phyloP scores from a whole-genome alignment of 371 early-diverging fungal species.

The Haplosporangium sp. region DNA sequence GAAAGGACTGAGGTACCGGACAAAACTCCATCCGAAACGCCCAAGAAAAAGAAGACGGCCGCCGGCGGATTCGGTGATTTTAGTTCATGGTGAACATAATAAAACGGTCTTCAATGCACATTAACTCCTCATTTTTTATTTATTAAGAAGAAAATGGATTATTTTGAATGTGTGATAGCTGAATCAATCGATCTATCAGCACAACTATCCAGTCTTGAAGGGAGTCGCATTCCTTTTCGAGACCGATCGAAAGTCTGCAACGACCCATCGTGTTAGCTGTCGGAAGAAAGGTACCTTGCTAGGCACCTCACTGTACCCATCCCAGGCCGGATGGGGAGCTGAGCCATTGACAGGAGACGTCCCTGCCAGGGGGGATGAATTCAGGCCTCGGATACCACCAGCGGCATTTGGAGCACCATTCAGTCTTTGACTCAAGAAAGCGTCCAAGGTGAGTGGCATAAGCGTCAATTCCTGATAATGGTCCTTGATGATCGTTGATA shows the following conservation, averaged over 20 bases:
- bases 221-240: slow-evolving; percentile 17
- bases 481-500: slow-evolving; percentile 48
- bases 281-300: slow-evolving; percentile 64
- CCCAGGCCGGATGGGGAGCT: slow-evolving; percentile 53
- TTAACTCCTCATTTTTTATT: too few species aligned
- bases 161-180: too few species aligned
- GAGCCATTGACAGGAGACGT: slow-evolving; percentile 13
- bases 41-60: slow-evolving; percentile 53
- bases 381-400: slow-evolving; percentile 48
- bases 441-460: slow-evolving; percentile 53
- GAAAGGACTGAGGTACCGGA: slow-evolving; percentile 19
- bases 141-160: too few species aligned
- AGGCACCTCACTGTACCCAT: slow-evolving; percentile 62
- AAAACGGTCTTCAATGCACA: too few species aligned
- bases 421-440: slow-evolving; percentile 16
- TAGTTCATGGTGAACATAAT: slow-evolving; percentile 63
- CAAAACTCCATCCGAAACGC: slow-evolving; percentile 23
- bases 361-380: too few species aligned
- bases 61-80: slow-evolving; percentile 67
- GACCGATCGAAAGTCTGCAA: slow-evolving; percentile 50
- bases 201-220: background rate
- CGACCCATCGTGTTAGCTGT: slow-evolving; percentile 60
- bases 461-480: slow-evolving; percentile 48
- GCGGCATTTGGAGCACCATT: slow-evolving; percentile 23
- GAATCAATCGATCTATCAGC: too few species aligned